Base-by-base conservation (phyloP, 2,329 filamentous ascomycete species). In the Talaromyces sp. region DNA sequence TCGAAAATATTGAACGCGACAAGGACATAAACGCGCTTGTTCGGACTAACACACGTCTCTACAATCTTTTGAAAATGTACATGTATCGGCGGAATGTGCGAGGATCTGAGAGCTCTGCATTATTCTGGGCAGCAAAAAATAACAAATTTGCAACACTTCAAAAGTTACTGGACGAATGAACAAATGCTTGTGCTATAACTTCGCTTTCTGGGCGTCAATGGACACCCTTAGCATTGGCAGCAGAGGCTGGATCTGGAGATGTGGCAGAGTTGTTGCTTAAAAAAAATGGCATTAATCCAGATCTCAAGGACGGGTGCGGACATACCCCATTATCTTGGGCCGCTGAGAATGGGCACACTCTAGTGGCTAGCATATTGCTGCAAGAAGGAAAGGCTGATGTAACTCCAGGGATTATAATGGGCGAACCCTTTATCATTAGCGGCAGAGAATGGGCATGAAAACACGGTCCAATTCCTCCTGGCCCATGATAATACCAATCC, bases 61-160 rank as follows among this genome's bases (percentile, higher is more conserved):
- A 64, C 57, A 14, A 51, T 19, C 32, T 56, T 17, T 50, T 66
- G 21, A 64, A 65, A 31, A 14, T 48, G 9, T 54, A 59, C 27
- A 60, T 66, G 17, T 65, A 66, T 52, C 61, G 43, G 9, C 52
- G 58, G 4, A 60, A 64, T 54, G 32, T 35, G 10, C 27, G 54
- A 17, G 14, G 54, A 35, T 57, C 29, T 46, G 12, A 51, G 31
- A 50, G 57, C 38, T 62, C 60, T 5, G 60, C 57, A 38, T 24
- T 60, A n/a, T n/a, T 35, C 29, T 65, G 57, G 63, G 56, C 62
- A 32, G 63, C 38, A 11, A 38, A 19, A 50, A 35, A 53, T 61
- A 46, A 55, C 14, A 21, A 24, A 8, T 12, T 57, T 8, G 14
- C 46, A 50, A 57, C 55, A 48, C n/a, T 26, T 27, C 17, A 57